Conservation (phyloP, 805 yeast genomes). For the Cyberlindnera nakhonratchasimensis region DNA sequence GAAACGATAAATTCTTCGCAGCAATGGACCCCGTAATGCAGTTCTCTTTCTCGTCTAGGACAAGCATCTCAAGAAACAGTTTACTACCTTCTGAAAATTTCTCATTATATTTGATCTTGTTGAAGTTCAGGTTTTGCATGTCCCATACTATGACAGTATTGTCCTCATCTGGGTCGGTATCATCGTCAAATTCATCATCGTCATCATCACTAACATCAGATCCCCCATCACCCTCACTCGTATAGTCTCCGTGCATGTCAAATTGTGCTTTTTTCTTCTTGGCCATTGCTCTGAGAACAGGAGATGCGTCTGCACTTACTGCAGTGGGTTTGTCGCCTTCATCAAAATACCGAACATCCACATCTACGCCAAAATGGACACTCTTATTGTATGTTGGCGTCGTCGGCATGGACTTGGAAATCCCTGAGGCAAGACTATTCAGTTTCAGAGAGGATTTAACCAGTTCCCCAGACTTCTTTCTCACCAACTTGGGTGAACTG, state of each 20-base stretch:
- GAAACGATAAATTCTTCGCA: slow-evolving; percentile 68
- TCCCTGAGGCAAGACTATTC: slow-evolving; percentile 32
- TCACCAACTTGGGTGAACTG: slow-evolving; percentile 42
- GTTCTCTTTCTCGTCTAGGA: slow-evolving; percentile 51
- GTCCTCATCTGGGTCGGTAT: slow-evolving; percentile 14
- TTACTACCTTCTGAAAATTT: slow-evolving; percentile 37
- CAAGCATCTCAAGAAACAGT: slow-evolving; percentile 61
- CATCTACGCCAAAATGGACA: slow-evolving; percentile 75
- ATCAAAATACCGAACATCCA: slow-evolving; percentile 69
- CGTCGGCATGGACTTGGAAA: slow-evolving; percentile 44
- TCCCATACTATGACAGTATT: slow-evolving; percentile 39
- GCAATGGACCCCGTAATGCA: slow-evolving; percentile 70
- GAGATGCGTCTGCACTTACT: slow-evolving; percentile 66
- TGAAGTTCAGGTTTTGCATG: slow-evolving; percentile 40
- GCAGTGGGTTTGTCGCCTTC: slow-evolving; percentile 73
- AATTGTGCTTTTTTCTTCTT: slow-evolving; percentile 24
- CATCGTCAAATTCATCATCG: slow-evolving; percentile 29
- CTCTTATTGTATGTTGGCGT: slow-evolving; percentile 58
- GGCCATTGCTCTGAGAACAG: slow-evolving; percentile 35
- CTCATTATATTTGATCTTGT: slow-evolving; percentile 43
- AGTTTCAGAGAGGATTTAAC: slow-evolving; percentile 69
- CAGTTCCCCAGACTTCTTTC: slow-evolving; percentile 87
- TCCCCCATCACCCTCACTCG: neutral
- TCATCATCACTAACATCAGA: neutral
- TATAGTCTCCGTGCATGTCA: slow-evolving; percentile 20